Base-by-base conservation (phyloP, 2,329 filamentous ascomycete species). In the Clonostachys solani region DNA sequence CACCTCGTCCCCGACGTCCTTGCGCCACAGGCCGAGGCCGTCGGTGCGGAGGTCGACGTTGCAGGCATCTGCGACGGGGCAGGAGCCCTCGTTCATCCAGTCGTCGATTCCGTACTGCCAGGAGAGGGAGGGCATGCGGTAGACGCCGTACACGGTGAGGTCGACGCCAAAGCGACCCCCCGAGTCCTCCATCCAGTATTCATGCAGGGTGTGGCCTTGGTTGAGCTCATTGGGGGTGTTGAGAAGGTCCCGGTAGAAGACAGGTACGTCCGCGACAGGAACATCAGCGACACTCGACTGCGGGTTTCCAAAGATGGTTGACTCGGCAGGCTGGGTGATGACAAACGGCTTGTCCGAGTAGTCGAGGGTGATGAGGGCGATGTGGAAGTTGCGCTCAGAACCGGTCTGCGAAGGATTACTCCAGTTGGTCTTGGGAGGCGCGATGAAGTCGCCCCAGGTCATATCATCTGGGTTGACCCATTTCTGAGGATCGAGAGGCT, bases 121-220 rank as follows among this genome's bases (percentile, higher is more conserved):
- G 2, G 67, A 67, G 29, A 65, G 61, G 3, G 60, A 58, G 1
- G 75, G 76, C 58, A 80, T 61, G n/a, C 62, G 61, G 48, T 79
- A 79, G 0, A 74, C 65, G 0, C 76, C 76, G 48, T 77, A 80
- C 0, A 71, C 69, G 1, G 74, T 78, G 56, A 80, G 52, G 47
- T 78, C 72, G 9, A 78, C 75, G 13, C 76, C 76, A 49, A 71
- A 79, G 16, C 70, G 66, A 4, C 76, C 75, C 12, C 66, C 71
- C 2, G 73, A 77, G 56, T 79, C 75, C 45, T 74, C 74, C 75
- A 78, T 79, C 75, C 76, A 79, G 54, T 80, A 79, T 57, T 79
- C 74, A 49, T 80, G 75, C 3, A 80, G 60, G 3, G 76, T 79
- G 49, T 77, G 75, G 5, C 68, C 68, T n/a, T 62, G 62, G 48